Evolutionary conservation across 768 basidiomycete genomes (phyloP), one percentile per base, ranked within the genome.

Genomic region (Trametes meyenii): DNA sequence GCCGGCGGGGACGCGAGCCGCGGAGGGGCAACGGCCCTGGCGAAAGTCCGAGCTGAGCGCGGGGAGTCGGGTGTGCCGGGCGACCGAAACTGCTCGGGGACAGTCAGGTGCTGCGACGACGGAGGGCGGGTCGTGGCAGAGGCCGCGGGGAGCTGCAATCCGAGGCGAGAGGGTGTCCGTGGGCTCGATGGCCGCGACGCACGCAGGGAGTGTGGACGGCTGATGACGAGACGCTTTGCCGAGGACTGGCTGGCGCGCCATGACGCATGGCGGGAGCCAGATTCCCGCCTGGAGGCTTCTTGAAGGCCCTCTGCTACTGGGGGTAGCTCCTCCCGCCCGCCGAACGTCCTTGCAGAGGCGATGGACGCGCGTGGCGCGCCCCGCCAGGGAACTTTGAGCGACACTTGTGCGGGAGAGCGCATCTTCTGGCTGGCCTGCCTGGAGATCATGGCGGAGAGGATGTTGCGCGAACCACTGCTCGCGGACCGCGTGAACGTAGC

Each of bases 181-280:
- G 54, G 52, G 24, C 58, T 64, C 0, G 54, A 21, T 1, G 50
- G 50, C 45, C 43, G 35, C 12, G 43, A 40, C 1, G 61, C 33
- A 19, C 62, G 62, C 24, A 64, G 43, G 17, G 62, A 64, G 23
- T 64, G 62, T 5, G 62, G 62, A 5, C 58, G 57, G 26, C 62
- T 60, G 43, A 64, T 64, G 1, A 56, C 58, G 49, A 52, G 24
- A 5, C 53, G 58, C 24, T 60, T 64, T 17, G 58, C 19, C 14
- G 62, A 56, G 14, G 52, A 24, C 3, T 54, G 35, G 23, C 62
- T 59, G 0, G 8, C 23, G 7, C 57, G 57, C 29, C 17, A 33
- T 16, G 52, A 50, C 5, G 46, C 52, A 2, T 52, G 24, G 46
- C 19, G 29, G 11, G 46, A 40, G 36, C 40, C 40, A 51, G 39